Evolutionary conservation across 176 grass and related monocot genomes (phyloP), one percentile per base, ranked within the genome.

Genomic region (Oryza longistaminata): DNA sequence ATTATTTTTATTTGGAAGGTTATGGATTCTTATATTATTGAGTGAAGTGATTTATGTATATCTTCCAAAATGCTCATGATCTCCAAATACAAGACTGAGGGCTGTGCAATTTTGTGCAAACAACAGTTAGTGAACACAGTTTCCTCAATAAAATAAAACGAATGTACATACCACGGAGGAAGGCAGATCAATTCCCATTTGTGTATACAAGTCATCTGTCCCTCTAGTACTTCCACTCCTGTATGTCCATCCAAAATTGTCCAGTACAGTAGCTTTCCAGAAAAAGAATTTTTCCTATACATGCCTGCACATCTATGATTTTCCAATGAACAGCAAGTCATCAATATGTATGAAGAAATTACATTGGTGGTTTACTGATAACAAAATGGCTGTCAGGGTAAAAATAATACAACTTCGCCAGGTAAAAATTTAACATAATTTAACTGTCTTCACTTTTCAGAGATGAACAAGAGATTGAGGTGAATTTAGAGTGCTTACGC

Each of bases 401-500:
- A 37, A 37, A 37, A 37, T 6, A 45, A 35, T 55, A 44, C 3
- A 68, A 33, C 25, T 73, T 74, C 45, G 11, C 11, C 49, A 71
- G 4, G n/a, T 71, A 71, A 10, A 6, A 39, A 16, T 7, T 5
- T 33, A 19, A 39, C 21, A 58, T 26, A 2, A 52, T 75, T 46
- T 9, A 61, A n/a, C 48, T 77, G 12, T 82, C 68, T 83, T 29
- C 19, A 68, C n/a, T 77, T 74, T 86, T 29, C 14, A 68, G 13
- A 37, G 53, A 80, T 14, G 27, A 73, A 34, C 0, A 84, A 70
- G 40, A 73, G 4, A 7, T 35, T 72, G 27, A 71, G 40, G 70
- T 80, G 6, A 87, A 44, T 43, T 70, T n/a, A 75, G 27, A 44
- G 49, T 17, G n/a, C 89, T 91, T 84, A 91, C 89, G 17, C 10